Evolutionary conservation across 2,329 filamentous ascomycete genomes (phyloP), one percentile per base, ranked within the genome.

Genomic region (Fusarium clavum): DNA sequence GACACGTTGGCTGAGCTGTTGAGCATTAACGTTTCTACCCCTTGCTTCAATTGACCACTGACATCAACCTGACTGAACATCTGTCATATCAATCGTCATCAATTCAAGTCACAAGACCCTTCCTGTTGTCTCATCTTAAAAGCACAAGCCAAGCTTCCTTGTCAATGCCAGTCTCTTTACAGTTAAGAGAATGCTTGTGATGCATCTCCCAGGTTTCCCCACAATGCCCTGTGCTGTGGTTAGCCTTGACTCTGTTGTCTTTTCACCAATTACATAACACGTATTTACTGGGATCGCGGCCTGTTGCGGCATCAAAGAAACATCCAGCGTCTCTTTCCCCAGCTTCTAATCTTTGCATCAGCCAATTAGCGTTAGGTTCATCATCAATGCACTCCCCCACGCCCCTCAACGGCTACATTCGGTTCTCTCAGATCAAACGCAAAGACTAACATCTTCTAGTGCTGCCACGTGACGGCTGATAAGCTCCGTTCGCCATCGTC

Each of bases 381-480:
- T 18, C 49, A 43, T 41, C 54, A 30, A 30, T 55, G 24, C 45
- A 47, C 38, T 51, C 55, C 24, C 57, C 46, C 56, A 57, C 43
- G 53, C 56, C 52, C 48, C 61, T 57, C 57, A 69, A 64, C 73
- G 73, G 73, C 73, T 75, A 75, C 70, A 67, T 69, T 73, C 73
- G 73, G 73, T 72, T 47, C 53, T 57, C 29, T 38, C 34, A 38
- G 34, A 34, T 34, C 30, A 13, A 32, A 56, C 34, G 34, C 43
- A 40, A 25, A 25, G 18, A 43, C 61, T 64, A 64, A 45, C 43
- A 25, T 34, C 43, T 55, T 53, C 24, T 54, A 18, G 52, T n/a
- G 14, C 11, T 18, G 52, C 62, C 73, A 75, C 73, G 73, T 75
- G 73, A 75, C 66, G 73, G 58, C 49, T 66, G 73, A 75, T 75